These are phyloP conservation scores for Hortaea werneckii DNA, from an alignment of 2,329 filamentous ascomycete species.

Conservation along the genomic window DNA sequence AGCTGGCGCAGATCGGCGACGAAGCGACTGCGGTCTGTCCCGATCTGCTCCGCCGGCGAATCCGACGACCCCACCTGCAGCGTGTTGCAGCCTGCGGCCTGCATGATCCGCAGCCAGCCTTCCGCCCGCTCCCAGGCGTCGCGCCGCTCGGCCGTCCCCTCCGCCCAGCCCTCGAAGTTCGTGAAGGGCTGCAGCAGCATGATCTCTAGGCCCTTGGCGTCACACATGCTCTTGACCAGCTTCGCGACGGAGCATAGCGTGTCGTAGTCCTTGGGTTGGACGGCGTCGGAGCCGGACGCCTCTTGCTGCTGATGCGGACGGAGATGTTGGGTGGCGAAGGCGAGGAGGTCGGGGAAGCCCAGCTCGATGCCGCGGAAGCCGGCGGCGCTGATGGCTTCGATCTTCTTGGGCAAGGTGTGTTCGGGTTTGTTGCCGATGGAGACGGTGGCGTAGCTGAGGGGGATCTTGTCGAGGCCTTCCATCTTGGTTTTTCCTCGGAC, in stretches of 20 bases:
- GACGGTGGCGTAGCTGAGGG: constrained; percentile 46
- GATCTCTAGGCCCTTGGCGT: constrained; percentile 47
- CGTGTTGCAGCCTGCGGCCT: constrained; percentile 57
- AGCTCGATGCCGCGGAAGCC: constrained; percentile 64
- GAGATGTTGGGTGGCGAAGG: constrained; percentile 47
- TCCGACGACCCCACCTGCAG: constrained; percentile 61
- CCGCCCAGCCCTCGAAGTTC: constrained; percentile 66
- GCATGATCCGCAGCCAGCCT: constrained; percentile 64
- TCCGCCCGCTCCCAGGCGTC: constrained; percentile 53
- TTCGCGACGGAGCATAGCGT: constrained; percentile 45
- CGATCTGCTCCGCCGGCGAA: constrained; percentile 44
- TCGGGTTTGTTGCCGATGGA: constrained; percentile 41
- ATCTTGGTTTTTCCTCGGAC: not conserved
- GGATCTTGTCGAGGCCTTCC: constrained; percentile 27
- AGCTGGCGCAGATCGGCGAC: constrained; percentile 54
- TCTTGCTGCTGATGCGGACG: constrained; percentile 23
- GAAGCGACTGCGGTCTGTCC: constrained; percentile 39
- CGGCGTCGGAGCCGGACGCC: constrained; percentile 20
- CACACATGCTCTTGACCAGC: constrained; percentile 46
- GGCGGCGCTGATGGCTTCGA: constrained; percentile 52
- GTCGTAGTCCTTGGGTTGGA: constrained; percentile 50
- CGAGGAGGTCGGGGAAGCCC: constrained; percentile 60
- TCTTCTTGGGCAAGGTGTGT: constrained; percentile 49
- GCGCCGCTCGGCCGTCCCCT: constrained; percentile 45
- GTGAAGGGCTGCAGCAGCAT: constrained; percentile 67